phyloP scores from a whole-genome alignment of 2,329 filamentous ascomycete genomes.

The Penicillium sp. region DNA sequence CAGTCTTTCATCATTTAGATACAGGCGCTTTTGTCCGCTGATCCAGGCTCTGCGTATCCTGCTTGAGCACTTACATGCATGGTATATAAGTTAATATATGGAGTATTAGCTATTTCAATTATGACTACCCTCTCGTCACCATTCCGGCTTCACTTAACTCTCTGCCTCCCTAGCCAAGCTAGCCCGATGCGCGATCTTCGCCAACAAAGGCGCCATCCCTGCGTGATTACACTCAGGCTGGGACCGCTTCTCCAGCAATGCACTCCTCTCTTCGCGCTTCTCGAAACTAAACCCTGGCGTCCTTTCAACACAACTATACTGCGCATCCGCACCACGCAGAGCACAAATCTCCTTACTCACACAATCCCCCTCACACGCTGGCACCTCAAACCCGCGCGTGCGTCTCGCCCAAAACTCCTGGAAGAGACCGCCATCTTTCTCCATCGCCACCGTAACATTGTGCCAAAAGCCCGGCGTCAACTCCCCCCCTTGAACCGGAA shows the following conservation, averaged over 20 bases:
- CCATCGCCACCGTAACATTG: constrained; percentile 53
- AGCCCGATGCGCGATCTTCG: constrained; percentile 18
- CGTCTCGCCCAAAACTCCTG: constrained; percentile 50
- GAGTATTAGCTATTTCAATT: neutral
- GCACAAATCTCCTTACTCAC: constrained; percentile 51
- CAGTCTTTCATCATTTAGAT: neutral
- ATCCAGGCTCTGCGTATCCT: neutral
- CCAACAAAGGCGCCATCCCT: constrained; percentile 24
- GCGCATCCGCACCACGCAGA: constrained; percentile 52
- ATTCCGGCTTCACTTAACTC: neutral
- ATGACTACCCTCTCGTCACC: neutral
- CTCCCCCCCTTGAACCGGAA: constrained; percentile 31
- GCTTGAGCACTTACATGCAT: neutral
- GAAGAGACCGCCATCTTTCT: constrained; percentile 46
- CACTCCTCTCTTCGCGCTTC: constrained; percentile 25
- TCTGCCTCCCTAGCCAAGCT: constrained; percentile 5
- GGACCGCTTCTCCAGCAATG: constrained; percentile 1
- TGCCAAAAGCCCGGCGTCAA: constrained; percentile 61
- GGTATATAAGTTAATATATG: neutral
- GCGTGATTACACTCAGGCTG: constrained; percentile 26
- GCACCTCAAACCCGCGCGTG: constrained; percentile 47
- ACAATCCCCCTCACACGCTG: constrained; percentile 46
- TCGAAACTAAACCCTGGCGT: constrained; percentile 35
- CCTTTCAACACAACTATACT: constrained; percentile 52
- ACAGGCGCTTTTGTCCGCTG: neutral